phyloP scores from a whole-genome alignment of 140 eudicot species.

The Cichorium intybus region DNA sequence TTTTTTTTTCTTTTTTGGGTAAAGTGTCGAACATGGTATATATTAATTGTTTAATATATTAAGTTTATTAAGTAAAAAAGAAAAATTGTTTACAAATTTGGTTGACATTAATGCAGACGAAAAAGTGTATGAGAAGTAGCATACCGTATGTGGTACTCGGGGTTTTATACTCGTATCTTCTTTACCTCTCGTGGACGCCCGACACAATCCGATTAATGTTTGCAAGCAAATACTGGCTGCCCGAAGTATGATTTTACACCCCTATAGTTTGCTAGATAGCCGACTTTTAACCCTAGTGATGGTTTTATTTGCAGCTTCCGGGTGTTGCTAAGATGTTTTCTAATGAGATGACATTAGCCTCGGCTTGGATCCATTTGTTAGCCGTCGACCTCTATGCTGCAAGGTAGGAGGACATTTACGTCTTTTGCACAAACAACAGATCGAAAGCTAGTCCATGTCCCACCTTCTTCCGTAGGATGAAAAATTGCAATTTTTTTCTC shows the following conservation, averaged over 20 bases:
- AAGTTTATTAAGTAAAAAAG: too few relatives aligned
- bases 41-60: too few relatives aligned
- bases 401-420: constrained; percentile 41
- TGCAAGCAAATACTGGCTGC: constrained; percentile 93
- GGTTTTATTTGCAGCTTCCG: constrained; percentile 49
- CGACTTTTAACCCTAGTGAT: background rate
- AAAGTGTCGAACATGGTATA: too few relatives aligned
- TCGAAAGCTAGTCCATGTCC: background rate
- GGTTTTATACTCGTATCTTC: constrained; percentile 65
- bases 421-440: background rate
- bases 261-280: background rate
- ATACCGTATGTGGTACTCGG: constrained; percentile 78
- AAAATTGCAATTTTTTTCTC: background rate
- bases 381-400: constrained; percentile 92
- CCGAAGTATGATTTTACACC: constrained; percentile 53
- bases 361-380: constrained; percentile 95
- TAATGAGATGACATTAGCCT: constrained; percentile 86
- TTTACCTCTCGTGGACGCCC: constrained; percentile 97
- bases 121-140: constrained; percentile 69
- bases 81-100: too few relatives aligned
- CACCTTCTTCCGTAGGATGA: background rate
- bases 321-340: constrained; percentile 98
- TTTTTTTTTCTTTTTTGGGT: too few relatives aligned
- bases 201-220: constrained; percentile 80
- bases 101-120: constrained; percentile 56